These are phyloP conservation scores for Boletus pseudo-olivaceus DNA, from an alignment of 768 basidiomycete genomes.

Conservation along the genomic window DNA sequence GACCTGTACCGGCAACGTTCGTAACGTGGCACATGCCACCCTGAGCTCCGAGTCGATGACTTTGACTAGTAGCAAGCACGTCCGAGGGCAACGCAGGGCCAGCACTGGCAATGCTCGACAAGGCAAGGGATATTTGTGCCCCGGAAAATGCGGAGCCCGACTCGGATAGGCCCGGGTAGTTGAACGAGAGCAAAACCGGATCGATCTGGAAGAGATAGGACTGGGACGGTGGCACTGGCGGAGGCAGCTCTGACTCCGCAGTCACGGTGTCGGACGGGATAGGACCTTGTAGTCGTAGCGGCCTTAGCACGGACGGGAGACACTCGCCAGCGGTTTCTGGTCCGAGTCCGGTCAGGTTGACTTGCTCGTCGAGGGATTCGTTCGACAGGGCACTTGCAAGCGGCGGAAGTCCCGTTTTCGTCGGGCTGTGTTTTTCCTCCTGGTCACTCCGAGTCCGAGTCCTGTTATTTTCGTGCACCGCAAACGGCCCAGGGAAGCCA, in stretches of 20 bases:
- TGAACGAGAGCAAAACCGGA: conserved; percentile 21
- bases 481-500: neutral
- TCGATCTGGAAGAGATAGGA: conserved; percentile 23
- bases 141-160: neutral
- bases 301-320: conserved; percentile 21
- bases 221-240: neutral
- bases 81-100: neutral
- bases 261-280: neutral
- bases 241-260: neutral
- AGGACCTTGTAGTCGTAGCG: conserved; percentile 17
- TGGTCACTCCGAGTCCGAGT: too few relatives aligned
- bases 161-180: conserved; percentile 5
- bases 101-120: neutral
- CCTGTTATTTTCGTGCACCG: neutral
- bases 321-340: conserved; percentile 1
- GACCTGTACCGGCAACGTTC: neutral
- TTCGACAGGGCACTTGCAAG: conserved; percentile 19
- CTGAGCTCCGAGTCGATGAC: neutral
- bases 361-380: conserved; percentile 12
- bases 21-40: neutral
- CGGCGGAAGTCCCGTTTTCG: conserved; percentile 10
- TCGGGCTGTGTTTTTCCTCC: neutral
- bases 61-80: too few relatives aligned
- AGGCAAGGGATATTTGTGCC: neutral
- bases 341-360: conserved; percentile 5